Conservation (phyloP, 805 yeast species). For the Hanseniaspora valbyensis region DNA sequence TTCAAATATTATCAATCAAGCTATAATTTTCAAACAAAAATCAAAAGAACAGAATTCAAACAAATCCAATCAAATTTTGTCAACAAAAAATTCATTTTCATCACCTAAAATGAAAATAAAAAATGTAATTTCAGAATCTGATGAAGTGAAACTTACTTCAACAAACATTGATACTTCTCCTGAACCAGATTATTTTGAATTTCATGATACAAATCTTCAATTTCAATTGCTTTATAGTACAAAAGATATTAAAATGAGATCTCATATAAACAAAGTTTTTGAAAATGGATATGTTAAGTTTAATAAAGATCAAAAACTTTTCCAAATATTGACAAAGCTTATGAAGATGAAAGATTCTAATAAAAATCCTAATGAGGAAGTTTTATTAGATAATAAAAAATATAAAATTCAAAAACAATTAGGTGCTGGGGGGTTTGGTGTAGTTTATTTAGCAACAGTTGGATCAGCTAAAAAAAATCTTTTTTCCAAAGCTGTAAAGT, state of each 20-base stretch:
- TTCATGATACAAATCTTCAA: conserved; percentile 19
- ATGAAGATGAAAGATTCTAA: conserved; percentile 24
- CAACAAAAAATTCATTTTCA: no score
- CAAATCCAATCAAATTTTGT: no score
- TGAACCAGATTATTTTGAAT: not conserved
- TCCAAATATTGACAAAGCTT: conserved; percentile 27
- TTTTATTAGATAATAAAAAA: conserved; percentile 35
- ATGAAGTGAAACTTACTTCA: no score
- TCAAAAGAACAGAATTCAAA: no score
- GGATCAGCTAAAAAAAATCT: conserved; percentile 38
- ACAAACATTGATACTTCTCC: no score
- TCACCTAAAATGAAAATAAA: no score
- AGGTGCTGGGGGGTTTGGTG: conserved; percentile 75
- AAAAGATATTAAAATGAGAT: not conserved
- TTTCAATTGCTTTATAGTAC: conserved; percentile 35
- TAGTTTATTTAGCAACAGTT: conserved; percentile 48
- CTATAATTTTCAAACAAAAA: not conserved
- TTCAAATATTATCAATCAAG: no score
- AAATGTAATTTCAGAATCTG: no score
- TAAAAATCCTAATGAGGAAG: conserved; percentile 32
- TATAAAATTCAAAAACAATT: conserved; percentile 30
- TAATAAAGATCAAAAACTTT: conserved; percentile 27
- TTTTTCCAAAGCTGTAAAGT: conserved; percentile 52
- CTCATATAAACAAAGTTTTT: conserved; percentile 31
- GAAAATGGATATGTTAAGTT: conserved; percentile 32